phyloP scores from a whole-genome alignment of 176 grass and related monocot species.

The Ampelocalamus luodianensis region DNA sequence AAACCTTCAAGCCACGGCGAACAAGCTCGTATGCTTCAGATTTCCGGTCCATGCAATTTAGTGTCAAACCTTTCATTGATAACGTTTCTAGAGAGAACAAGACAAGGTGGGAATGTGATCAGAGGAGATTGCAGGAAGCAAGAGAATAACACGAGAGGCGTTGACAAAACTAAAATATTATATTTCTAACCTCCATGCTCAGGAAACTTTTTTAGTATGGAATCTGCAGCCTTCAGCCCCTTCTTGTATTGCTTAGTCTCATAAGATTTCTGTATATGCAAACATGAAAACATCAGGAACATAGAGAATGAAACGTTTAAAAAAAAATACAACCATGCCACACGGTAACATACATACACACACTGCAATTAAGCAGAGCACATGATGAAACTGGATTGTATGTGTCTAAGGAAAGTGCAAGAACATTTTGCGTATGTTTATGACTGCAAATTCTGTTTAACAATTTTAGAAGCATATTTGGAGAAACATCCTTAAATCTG shows the following conservation, averaged over 20 bases:
- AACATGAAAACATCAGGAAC: constrained; percentile 32
- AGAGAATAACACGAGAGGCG: neutral
- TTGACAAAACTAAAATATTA: constrained; percentile 4
- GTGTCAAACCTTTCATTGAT: constrained; percentile 98
- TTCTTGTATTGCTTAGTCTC: constrained; percentile 99
- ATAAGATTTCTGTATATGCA: constrained; percentile 89
- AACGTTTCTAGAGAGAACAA: constrained; percentile 79
- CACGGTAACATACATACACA: neutral
- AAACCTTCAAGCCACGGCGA: constrained; percentile 96
- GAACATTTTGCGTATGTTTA: neutral
- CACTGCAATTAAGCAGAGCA: neutral
- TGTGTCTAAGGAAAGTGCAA: neutral
- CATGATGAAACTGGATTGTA: neutral
- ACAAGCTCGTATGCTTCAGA: constrained; percentile 99
- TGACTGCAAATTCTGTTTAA: neutral
- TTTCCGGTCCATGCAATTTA: constrained; percentile 99
- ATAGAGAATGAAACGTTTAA: neutral
- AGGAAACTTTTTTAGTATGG: constrained; percentile 96
- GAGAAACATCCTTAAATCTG: constrained; percentile 23
- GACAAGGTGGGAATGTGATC: neutral
- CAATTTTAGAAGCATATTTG: neutral
- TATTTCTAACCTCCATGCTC: constrained; percentile 88
- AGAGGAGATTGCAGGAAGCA: constrained; percentile 15
- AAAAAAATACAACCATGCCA: neutral
- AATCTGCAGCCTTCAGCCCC: constrained; percentile 95